Evolutionary conservation across 129 eudicot species (phyloP), one percentile per base, ranked within the genome.

Genomic region (Helianthus annuus): DNA sequence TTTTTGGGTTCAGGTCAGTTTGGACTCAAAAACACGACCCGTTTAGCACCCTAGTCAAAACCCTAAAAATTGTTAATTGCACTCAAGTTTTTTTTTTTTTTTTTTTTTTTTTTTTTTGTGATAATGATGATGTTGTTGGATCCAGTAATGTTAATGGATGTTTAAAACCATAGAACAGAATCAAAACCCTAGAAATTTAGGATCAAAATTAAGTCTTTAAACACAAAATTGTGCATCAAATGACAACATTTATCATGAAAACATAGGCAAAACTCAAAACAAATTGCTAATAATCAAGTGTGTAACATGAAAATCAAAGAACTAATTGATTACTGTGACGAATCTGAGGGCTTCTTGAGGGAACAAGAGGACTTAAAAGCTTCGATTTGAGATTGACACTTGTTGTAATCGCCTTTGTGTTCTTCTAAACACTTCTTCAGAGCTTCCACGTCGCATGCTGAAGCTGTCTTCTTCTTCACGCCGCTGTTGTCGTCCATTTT

Each of bases 401-500:
- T 88, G 48, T 71, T 68, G 64, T 80, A 78, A 80, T 85, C 86
- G 46, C 95, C 91, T 88, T 88, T 85, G 79, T 85, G 70, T 66
- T 85, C 85, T 69, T 85, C 77, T 78, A 85, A 76, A 73, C 95
- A 88, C 72, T 88, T 88, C 85, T 85, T 85, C 13, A 88, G 77
- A 58, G 95, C 91, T 58, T 88, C 91, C 29, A 88, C 90, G 52
- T 88, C 95, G 74, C 95, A 88, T 14, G 82, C 73, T 14, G 95
- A 70, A 65, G 42, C 34, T 24, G 34, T 63, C 80, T 76, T 82
- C 80, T 63, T 81, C 45, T 40, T 40, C 46, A 14, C 59, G 7
- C 9, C 81, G 14, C 57, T 58, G 66, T 67, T 46, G 57, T 70
- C 69, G 52, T 77, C 73, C 82, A 72, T 72, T 45, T 8, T 64